Evolutionary conservation across 2,329 filamentous ascomycete genomes (phyloP).

Genomic region (Phialophora expanda): DNA sequence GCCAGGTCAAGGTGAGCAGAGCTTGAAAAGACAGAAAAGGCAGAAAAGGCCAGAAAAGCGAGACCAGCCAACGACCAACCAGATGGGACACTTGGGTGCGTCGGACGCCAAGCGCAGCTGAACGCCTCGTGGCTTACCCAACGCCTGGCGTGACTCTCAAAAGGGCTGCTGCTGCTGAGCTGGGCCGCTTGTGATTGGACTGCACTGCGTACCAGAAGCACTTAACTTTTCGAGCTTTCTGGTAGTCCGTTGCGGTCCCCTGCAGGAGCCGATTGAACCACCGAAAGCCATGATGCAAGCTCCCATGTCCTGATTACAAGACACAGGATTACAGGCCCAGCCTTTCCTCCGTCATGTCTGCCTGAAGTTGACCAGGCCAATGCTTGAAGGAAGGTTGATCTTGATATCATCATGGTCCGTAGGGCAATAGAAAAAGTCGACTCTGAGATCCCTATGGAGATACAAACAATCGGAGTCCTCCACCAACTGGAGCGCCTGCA

Average conservation of each 20-base stretch:
- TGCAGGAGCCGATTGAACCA: slow-evolving; percentile 32
- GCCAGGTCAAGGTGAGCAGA: not conserved
- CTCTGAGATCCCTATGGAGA: not conserved
- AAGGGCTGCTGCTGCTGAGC: slow-evolving; percentile 26
- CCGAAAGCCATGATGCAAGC: not conserved
- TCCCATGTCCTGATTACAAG: not conserved
- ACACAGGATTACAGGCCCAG: not conserved
- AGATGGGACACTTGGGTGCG: slow-evolving; percentile 9
- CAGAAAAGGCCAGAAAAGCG: not conserved
- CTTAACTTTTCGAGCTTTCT: slow-evolving; percentile 13
- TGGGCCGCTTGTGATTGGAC: not conserved
- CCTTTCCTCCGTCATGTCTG: not conserved
- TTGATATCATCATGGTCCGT: not conserved
- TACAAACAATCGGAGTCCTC: not conserved
- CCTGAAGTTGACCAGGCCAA: not conserved
- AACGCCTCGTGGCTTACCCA: slow-evolving; percentile 23
- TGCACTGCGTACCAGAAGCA: not conserved
- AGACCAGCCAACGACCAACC: not conserved
- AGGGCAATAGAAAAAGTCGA: not conserved
- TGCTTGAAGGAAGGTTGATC: not conserved
- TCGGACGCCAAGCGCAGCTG: slow-evolving; percentile 32
- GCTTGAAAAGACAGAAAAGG: not conserved
- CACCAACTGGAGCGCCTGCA: not conserved
- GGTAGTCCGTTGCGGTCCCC: slow-evolving; percentile 18
- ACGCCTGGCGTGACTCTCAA: slow-evolving; percentile 18